Evolutionary conservation across 257 asterid genomes (phyloP), one percentile per base, ranked within the genome.

Genomic region (Phtheirospermum japonicum): DNA sequence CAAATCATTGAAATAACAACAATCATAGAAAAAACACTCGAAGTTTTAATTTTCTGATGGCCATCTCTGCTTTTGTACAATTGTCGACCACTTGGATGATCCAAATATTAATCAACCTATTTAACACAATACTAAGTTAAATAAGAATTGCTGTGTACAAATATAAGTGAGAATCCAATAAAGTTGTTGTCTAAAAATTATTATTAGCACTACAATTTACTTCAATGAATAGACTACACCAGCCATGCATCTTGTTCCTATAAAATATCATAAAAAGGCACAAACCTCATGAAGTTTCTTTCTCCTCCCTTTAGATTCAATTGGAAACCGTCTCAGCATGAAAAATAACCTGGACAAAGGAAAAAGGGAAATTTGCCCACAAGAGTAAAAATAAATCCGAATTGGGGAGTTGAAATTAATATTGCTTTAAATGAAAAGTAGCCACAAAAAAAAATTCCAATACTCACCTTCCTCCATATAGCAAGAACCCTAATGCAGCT

Each of bases 281-380:
- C 80, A 72, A 63, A 87, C 97, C 97, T 87, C 96, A 2, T 83
- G 88, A 72, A 90, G 95, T 70, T 90, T 87, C 85, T 90, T 90
- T 74, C 96, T 80, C 80, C 95, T 82, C 77, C 98, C 96, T 83
- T 87, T 90, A 63, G 98, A 87, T 82, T 90, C 98, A 60, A 90
- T 87, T 10, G 98, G 96, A 61, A 87, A 90, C 63, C 94, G 96
- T 65, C 94, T 79, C 55, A 90, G 78, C 98, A 87, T 90, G 83
- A 70, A 71, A 77, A 90, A 90, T 65, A 90, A 81, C 85, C 96
- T 90, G 88, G 63, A 75, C 43, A 48, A 46, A 54, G 9, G 28
- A 42, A 23, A 48, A 17, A 66, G 16, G 10, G 52, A 50, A 18
- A 6, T 52, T 48, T 48, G 53, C 17, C 19, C 19, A 3, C 19